Base-by-base conservation (phyloP, 495 filamentous ascomycete species). In the Choiromyces venosus region DNA sequence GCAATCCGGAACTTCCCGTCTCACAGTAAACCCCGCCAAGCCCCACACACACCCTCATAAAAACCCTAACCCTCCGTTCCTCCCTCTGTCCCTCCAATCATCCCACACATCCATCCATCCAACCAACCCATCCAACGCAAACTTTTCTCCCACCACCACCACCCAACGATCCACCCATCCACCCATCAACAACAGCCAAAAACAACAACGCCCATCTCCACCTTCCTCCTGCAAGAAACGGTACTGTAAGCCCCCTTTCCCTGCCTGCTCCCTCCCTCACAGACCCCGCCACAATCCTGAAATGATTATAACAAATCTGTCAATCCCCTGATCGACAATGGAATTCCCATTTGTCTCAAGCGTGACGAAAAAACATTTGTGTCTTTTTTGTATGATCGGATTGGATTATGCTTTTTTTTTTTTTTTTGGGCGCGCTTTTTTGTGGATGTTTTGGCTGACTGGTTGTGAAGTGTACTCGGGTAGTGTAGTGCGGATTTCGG, bases 271-370 rank as follows among this genome's bases (percentile, higher is more conserved):
- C 25, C 25, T 33, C 25, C n/a, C 25, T 61, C 52, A 7, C n/a
- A n/a, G n/a, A n/a, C 21, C 44, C 44, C 52, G 25, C 52, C 52
- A 61, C 52, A 33, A 61, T 61, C 52, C 25, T 29, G 52, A 7
- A 33, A 33, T 61, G 52, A 61, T 61, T 61, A 61, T 61, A 61
- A 29, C 52, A 61, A 29, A 61, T 61, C 52, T 61, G 52, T 61
- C 52, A 61, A 61, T 61, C 52, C 52, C 52, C 52, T 61, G 52
- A 61, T 61, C 52, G 52, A 29, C 52, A 29, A 61, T 61, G n/a
- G n/a, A n/a, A n/a, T n/a, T n/a, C 3, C 52, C 25, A 33, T 61
- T n/a, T 16, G 52, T 61, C 52, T 61, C 52, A 61, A n/a, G 52
- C 52, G 18, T 61, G 52, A 61, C 25, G 52, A 61, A 29, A 61